These are phyloP conservation scores for Casuarina glauca DNA, from an alignment of 306 rosid species.

Conservation along the genomic window DNA sequence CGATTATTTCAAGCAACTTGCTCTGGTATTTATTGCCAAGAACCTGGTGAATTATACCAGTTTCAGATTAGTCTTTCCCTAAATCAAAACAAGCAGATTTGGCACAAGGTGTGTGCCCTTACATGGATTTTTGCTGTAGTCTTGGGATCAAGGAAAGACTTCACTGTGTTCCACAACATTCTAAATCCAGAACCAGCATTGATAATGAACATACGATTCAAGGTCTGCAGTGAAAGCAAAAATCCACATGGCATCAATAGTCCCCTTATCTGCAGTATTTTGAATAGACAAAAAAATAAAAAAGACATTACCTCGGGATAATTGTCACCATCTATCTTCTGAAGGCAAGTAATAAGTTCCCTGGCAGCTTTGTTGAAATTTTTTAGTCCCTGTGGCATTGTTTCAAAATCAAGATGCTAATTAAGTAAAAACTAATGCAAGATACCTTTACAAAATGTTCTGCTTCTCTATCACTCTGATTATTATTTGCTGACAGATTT, in stretches of 20 bases:
- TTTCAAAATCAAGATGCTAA: neutral
- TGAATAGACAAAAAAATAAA: neutral
- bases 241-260: conserved; percentile 33
- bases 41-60: conserved; percentile 55
- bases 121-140: conserved; percentile 87
- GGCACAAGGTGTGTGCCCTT: conserved; percentile 27
- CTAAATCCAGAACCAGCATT: conserved; percentile 97
- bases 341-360: conserved; percentile 71
- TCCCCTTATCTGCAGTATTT: conserved; percentile 19
- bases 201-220: conserved; percentile 97
- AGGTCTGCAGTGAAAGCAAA: conserved; percentile 65
- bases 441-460: neutral
- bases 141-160: conserved; percentile 91
- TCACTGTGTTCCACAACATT: conserved; percentile 91
- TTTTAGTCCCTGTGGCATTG: conserved; percentile 67
- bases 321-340: conserved; percentile 82
- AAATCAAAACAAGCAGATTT: conserved; percentile 25
- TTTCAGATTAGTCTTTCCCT: conserved; percentile 18
- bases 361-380: conserved; percentile 80
- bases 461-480: neutral
- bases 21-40: conserved; percentile 83
- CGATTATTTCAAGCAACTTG: conserved; percentile 88
- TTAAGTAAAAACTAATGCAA: neutral
- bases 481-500: neutral
- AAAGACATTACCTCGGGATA: conserved; percentile 73